Evolutionary conservation across 2,329 filamentous ascomycete genomes (phyloP).

Genomic region (Colletotrichum lupini): DNA sequence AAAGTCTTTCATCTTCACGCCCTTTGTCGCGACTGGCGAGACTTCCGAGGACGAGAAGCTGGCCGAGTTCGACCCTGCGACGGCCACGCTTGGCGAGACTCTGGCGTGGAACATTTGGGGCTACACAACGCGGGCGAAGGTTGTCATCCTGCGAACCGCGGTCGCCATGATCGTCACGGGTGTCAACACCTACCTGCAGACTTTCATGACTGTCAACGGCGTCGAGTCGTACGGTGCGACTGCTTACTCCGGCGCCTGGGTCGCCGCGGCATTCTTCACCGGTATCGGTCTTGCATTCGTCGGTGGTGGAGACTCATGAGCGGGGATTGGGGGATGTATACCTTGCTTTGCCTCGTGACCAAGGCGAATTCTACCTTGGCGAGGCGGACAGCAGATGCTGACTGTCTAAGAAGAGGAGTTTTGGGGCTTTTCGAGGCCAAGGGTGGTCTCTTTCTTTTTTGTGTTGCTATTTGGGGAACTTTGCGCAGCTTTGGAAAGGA

Average conservation of each 20-base stretch:
- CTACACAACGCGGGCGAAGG: conserved; percentile 70
- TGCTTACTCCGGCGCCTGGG: conserved; percentile 81
- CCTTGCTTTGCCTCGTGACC: conserved; percentile 6
- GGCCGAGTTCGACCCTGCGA: conserved; percentile 70
- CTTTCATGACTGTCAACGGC: conserved; percentile 74
- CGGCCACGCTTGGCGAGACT: conserved; percentile 75
- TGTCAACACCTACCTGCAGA: conserved; percentile 71
- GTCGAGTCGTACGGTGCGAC: conserved; percentile 76
- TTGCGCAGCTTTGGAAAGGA: conserved; percentile 1
- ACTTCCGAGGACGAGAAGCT: conserved; percentile 60
- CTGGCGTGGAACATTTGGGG: conserved; percentile 80
- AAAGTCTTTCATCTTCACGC: conserved; percentile 81
- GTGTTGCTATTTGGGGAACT: background rate
- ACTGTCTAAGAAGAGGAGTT: conserved; percentile 14
- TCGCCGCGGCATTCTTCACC: conserved; percentile 68
- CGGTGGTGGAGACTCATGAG: conserved; percentile 48
- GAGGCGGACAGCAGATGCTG: conserved; percentile 13
- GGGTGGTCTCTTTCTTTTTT: background rate
- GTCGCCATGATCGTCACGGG: conserved; percentile 68
- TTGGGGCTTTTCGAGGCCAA: conserved; percentile 8
- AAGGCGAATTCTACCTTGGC: background rate
- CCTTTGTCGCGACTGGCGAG: conserved; percentile 66
- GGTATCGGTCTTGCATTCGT: conserved; percentile 67
- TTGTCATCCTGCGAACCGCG: conserved; percentile 72
- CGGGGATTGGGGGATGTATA: background rate